Evolutionary conservation across 495 filamentous ascomycete genomes (phyloP), one percentile per base, ranked within the genome.

Genomic region (Aspergillus steynii): DNA sequence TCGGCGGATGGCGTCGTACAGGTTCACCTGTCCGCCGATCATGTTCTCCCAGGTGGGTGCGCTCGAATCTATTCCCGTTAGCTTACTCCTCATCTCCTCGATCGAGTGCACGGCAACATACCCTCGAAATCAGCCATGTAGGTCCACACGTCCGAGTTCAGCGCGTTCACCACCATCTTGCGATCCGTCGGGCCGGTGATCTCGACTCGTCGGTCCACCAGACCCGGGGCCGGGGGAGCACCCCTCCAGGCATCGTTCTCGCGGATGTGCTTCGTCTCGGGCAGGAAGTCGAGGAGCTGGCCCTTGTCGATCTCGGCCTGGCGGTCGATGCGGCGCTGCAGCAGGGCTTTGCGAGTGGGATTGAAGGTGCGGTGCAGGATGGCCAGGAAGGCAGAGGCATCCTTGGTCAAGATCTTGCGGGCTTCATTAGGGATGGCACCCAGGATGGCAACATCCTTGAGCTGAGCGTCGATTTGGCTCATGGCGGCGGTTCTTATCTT

Each of bases 71-170:
- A 64, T 20, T 1, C 12, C 26, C 1, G 31, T 64, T 57, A 63
- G 28, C 12, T 48, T 45, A 29, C 14, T 47, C 47, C 37, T 46
- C 53, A 49, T 69, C 58, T 71, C 60, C 46, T 52, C 29, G 8
- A 49, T 31, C 20, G 0, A 8, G 2, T n/a, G 20, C 3, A 46
- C 15, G 4, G 29, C 1, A 3, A 71, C 79, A 53, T 73, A 93
- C 92, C 93, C 80, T 99, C 95, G 59, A 99, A 95, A 80, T 99
- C 95, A 29, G 95, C 96, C 95, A 99, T 99, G 74, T 99, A 99
- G 31, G 95, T 98, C 92, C 91, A 99, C 25, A 98, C 96, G 71
- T 98, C 86, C 45, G 94, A 88, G 76, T 99, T 99, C 73, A 99
- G 69, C 5, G 95, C 95, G 77, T 99, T 99, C 58, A 99, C 91